Conservation (phyloP, 129 eudicot species). For the Chrysanthemum lavandulifolium region DNA sequence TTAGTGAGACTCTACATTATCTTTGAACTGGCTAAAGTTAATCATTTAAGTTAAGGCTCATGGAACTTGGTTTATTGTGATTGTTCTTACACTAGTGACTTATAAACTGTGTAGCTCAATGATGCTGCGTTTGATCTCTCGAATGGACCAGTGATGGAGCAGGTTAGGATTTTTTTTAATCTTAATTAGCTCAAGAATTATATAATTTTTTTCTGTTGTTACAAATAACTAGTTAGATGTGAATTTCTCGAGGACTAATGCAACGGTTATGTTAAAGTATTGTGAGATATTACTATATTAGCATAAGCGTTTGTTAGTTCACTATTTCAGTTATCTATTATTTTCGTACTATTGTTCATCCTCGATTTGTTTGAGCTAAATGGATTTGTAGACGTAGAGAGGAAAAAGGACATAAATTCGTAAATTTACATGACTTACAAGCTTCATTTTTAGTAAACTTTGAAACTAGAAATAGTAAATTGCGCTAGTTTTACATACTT, state of each 20-base stretch:
- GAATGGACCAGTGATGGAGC: constrained; percentile 71
- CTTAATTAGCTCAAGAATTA: neutral
- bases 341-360: no score
- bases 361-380: no score
- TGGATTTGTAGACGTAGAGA: no score
- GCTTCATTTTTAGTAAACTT: neutral
- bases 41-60: no score
- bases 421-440: neutral
- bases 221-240: neutral
- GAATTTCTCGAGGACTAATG: neutral
- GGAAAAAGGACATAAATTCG: no score
- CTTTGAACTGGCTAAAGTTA: no score
- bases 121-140: constrained; percentile 99
- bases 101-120: constrained; percentile 60
- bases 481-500: neutral
- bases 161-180: constrained; percentile 49
- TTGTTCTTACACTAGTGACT: neutral
- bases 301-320: neutral
- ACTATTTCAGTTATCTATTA: no score
- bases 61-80: neutral
- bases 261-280: neutral
- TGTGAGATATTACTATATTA: neutral
- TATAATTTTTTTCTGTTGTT: neutral
- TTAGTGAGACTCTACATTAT: constrained; percentile 29
- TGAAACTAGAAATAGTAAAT: neutral